Evolutionary conservation across 805 yeast species (phyloP).

Genomic region (Kazachstania psychrophila): DNA sequence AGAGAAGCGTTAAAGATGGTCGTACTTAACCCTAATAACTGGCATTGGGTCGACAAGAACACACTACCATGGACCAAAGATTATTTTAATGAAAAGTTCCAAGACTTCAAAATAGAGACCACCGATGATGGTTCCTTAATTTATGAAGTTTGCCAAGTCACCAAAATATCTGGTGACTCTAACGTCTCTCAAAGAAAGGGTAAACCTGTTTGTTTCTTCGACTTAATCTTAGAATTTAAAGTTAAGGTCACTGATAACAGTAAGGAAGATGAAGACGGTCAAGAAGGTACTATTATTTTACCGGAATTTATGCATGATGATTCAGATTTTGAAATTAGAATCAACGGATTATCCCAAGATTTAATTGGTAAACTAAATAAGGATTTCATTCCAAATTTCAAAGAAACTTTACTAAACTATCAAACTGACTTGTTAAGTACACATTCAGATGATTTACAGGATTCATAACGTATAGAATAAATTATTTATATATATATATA

Average conservation of each 20-base stretch:
- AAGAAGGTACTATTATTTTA: slow-evolving; percentile 39
- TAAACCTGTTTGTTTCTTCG: slow-evolving; percentile 66
- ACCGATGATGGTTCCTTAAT: slow-evolving; percentile 19
- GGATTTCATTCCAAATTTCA: slow-evolving; percentile 44
- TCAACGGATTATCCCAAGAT: slow-evolving; percentile 33
- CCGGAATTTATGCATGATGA: slow-evolving; percentile 76
- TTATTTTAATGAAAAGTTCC: slow-evolving; percentile 37
- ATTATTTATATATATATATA: slow-evolving; percentile 4
- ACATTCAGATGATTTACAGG: slow-evolving; percentile 58
- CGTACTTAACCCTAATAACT: slow-evolving; percentile 63
- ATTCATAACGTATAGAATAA: slow-evolving; percentile 14
- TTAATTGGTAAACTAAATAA: slow-evolving; percentile 36
- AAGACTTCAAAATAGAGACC: slow-evolving; percentile 11
- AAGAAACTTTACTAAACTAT: slow-evolving; percentile 42
- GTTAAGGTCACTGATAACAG: slow-evolving; percentile 29
- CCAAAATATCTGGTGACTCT: slow-evolving; percentile 59
- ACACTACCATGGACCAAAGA: slow-evolving; percentile 54
- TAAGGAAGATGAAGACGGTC: slow-evolving; percentile 23
- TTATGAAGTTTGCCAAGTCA: slow-evolving; percentile 32
- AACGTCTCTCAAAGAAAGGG: slow-evolving; percentile 81
- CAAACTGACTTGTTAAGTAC: slow-evolving; percentile 53
- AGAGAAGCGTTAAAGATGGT: slow-evolving; percentile 49
- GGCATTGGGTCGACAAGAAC: slow-evolving; percentile 71
- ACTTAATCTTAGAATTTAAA: slow-evolving; percentile 45
- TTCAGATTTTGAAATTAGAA: slow-evolving; percentile 52